Conservation (phyloP, 1,139 yeast genomes). For the Geotrichum carabidarum region DNA sequence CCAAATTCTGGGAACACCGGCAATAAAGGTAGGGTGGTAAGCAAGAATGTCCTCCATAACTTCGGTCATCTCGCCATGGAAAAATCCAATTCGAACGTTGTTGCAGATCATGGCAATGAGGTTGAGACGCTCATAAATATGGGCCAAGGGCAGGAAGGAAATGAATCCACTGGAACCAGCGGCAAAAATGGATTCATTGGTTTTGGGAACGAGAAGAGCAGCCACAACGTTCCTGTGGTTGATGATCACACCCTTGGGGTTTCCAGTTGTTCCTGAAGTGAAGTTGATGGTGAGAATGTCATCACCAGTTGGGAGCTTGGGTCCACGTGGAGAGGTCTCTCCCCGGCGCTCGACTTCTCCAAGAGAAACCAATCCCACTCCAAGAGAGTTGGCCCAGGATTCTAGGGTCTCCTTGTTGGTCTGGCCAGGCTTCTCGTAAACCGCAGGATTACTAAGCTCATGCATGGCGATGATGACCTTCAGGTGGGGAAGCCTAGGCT, state of each 20-base stretch:
- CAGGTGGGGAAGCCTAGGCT: constrained; percentile 38
- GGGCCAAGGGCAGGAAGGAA: constrained; percentile 63
- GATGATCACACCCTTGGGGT: constrained; percentile 67
- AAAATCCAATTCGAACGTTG: constrained; percentile 44
- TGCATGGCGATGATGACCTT: constrained; percentile 41
- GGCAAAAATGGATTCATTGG: constrained; percentile 20
- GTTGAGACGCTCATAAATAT: constrained; percentile 53
- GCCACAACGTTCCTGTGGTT: constrained; percentile 53
- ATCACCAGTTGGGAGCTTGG: constrained; percentile 50
- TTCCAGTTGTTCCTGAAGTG: constrained; percentile 77
- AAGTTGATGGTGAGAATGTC: constrained; percentile 62
- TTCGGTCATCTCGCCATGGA: constrained; percentile 44
- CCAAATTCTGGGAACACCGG: constrained; percentile 62
- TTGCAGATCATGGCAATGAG: constrained; percentile 24
- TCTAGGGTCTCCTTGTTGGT: constrained; percentile 32
- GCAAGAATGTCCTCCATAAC: constrained; percentile 53
- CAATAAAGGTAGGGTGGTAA: constrained; percentile 50
- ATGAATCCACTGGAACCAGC: constrained; percentile 30
- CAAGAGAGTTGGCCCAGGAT: constrained; percentile 36
- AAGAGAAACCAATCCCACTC: constrained; percentile 44
- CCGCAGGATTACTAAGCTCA: constrained; percentile 2
- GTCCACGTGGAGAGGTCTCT: constrained; percentile 43
- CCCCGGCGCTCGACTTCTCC: constrained; percentile 56
- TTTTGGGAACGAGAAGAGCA: constrained; percentile 39
- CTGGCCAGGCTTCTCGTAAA: constrained; percentile 23